Base-by-base conservation (phyloP, 805 yeast species). In the Ogataea parapolymorpha region DNA sequence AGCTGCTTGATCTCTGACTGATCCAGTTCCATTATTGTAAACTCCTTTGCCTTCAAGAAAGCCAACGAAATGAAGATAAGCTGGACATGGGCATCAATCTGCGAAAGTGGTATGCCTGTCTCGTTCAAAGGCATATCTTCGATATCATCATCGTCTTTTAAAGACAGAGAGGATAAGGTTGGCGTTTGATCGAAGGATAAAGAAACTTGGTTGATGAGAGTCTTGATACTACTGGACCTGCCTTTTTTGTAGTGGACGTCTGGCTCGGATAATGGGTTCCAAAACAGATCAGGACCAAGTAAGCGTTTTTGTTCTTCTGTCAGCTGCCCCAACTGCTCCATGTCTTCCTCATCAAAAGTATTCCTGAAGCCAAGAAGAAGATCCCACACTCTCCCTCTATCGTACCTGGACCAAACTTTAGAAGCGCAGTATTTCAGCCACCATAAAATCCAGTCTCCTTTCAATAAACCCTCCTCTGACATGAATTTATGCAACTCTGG, bases 391-490 rank as follows among this genome's bases (percentile, higher is more conserved):
- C 96, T 71, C 10, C 93, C 96, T 38, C 96, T 66, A 61, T 88
- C 96, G 44, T 71, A 72, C 46, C 84, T 74, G 32, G 89, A 82
- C 76, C 95, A 79, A 6, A 83, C 88, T 62, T 85, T 85, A 11
- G 93, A 77, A 15, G 96, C 96, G 56, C 86, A 77, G 73, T 85
- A 90, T 58, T 88, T 87, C 48, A 90, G 69, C 97, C 97, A 90
- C 95, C 96, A 90, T 28, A 87, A 73, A 18, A 89, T 68, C 97
- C 97, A 90, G 56, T 82, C 89, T 51, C 86, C 93, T 48, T 84
- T 88, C 45, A 77, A 71, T 31, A 73, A 70, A 44, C 84, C 89
- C 53, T 90, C 97, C 54, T 87, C 95, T 27, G 79, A 80, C 47
- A 90, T 77, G 46, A 79, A 85, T 45, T 74, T 76, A 36, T 85